Percentiles rank a stretch among this genome's conserved stretches.
Conservation (phyloP, 177 flowering plant species). For the Vitis hybrid region DNA sequence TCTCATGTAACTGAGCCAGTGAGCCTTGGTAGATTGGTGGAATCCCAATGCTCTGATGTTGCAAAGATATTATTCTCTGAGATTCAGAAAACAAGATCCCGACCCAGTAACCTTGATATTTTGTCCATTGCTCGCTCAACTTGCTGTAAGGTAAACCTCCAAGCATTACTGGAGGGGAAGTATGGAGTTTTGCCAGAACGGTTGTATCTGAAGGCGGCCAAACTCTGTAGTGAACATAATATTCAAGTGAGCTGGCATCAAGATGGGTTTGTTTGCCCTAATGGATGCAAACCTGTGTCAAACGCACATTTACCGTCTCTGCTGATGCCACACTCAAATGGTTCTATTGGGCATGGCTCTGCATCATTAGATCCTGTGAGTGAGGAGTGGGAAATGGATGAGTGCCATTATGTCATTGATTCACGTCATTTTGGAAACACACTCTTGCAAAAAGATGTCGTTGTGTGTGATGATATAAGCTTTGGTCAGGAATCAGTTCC, state of each 20-base stretch:
- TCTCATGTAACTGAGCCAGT: conserved; percentile 39
- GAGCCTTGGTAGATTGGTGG: conserved; percentile 54
- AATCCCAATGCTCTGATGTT: conserved; percentile 64
- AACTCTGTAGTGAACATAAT: conserved; percentile 85
- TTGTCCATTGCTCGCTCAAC: conserved; percentile 72
- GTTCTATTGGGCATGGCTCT: conserved; percentile 11
- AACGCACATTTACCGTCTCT: conserved; percentile 32
- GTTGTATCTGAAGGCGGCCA: conserved; percentile 83
- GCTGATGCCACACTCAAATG: conserved; percentile 32
- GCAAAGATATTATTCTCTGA: conserved; percentile 69
- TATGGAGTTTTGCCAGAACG: conserved; percentile 75
- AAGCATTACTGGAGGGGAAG: conserved; percentile 54
- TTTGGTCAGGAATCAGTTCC: conserved; percentile 81
- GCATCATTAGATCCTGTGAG: conserved; percentile 19
- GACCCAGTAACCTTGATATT: conserved; percentile 76
- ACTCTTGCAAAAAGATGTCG: conserved; percentile 30
- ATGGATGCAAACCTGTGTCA: conserved; percentile 56
- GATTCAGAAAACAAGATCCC: conserved; percentile 66
- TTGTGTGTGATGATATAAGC: conserved; percentile 84
- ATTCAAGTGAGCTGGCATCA: conserved; percentile 76
- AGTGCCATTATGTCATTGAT: conserved; percentile 70
- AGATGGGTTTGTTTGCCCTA: conserved; percentile 79
- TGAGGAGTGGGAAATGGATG: conserved; percentile 74
- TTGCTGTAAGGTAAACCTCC: conserved; percentile 75
- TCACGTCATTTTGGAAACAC: conserved; percentile 43